Evolutionary conservation across 2,329 filamentous ascomycete species (phyloP), one percentile per base, ranked within the genome.

Genomic region (Diaporthe ilicicola): DNA sequence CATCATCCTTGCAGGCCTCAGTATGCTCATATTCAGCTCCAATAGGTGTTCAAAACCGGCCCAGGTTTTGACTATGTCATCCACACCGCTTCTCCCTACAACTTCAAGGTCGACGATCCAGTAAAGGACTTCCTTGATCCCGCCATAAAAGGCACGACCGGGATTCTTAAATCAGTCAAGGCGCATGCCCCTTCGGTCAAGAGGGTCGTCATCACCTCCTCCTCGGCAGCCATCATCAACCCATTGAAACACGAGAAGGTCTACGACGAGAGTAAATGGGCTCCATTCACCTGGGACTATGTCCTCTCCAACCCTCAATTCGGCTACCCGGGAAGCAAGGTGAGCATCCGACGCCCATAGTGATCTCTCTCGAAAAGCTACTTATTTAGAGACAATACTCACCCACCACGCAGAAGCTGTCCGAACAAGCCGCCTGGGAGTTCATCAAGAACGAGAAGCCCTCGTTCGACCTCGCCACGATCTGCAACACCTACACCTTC

Each of bases 61-160:
- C 79, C 81, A 0, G 88, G 90, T 0, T 93, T 95, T 73, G 91
- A 93, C 76, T 90, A 88, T 55, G 92, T 95, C 61, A 85, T 94
- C 65, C 92, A 94, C 79, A 93, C 92, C 7, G 92, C 92, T 2
- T 91, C 88, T 0, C 93, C 93, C 0, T 95, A 93, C 82, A 91
- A 93, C 76, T 88, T 90, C 78, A 89, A 90, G 61, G 86, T 91
- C 56, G 86, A 88, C 3, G 83, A 85, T 70, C 81, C 81, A 6
- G 77, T 81, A 12, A 79, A 77, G 22, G 85, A 87, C 53, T 81
- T 90, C 29, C 81, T 90, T 12, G 83, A 88, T 56, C 88, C 88
- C 0, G 88, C 88, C 8, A 83, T 90, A 55, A 83, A 84, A 19
- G 87, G 87, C 12, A 88, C 86, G 0, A 80, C 79, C 0, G 83